Evolutionary conservation across 2,329 filamentous ascomycete genomes (phyloP), one percentile per base, ranked within the genome.

Genomic region (Fusarium domesticum): DNA sequence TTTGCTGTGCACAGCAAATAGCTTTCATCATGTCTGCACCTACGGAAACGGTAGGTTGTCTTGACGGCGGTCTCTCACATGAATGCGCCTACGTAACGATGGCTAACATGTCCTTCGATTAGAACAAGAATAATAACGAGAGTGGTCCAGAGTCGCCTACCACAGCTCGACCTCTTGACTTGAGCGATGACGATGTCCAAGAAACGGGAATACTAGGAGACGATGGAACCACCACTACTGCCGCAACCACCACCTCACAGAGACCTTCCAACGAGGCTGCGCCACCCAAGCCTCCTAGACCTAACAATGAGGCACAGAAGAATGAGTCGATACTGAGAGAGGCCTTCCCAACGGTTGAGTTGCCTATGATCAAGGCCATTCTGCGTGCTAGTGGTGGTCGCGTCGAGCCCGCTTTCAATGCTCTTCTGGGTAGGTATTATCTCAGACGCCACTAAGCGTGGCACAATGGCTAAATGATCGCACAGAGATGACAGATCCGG

Each of bases 371-470:
- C 66, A 95, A 85, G 68, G 93, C 93, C 20, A 87, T 98, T 1
- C 71, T 98, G 53, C 77, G 80, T 18, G 93, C 93, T 12, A 97
- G 93, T 65, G 78, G 84, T 46, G 92, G 91, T 47, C 83, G 85
- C 60, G 84, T 97, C 37, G 93, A 98, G 67, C 87, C 89, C 23
- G 92, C 93, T 12, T 98, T 98, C 71, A 93, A 96, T 70, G 93
- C 93, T 28, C 77, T 98, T 34, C 77, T 98, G 35, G 87, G 88
- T 89, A 75, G 50, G 60, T 15, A 34, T 33, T 23, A 33, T 23
- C 30, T 15, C 12, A 10, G 17, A 8, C n/a, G 18, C 19, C 12
- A n/a, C n/a, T n/a, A n/a, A n/a, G n/a, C n/a, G n/a, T n/a, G 11
- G 6, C 6, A 25, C 3, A 15, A 5, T 18, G 34, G 37, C 51